phyloP scores from a whole-genome alignment of 2,329 filamentous ascomycete species.

The Hypoxylon sp. region DNA sequence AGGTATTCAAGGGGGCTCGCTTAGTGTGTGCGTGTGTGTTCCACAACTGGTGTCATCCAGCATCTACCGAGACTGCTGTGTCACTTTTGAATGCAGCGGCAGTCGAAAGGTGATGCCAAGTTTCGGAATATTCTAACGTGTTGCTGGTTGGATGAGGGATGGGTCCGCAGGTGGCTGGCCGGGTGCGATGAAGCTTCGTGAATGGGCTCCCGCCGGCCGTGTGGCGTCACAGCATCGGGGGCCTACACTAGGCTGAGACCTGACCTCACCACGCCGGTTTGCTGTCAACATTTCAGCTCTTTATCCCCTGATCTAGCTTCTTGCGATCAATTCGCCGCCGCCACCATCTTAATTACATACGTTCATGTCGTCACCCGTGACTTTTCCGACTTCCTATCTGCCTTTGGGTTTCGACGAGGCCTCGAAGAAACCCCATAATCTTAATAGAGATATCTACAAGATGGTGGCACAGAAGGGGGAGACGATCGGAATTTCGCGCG shows the following conservation, averaged over 20 bases:
- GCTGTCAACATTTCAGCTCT: neutral
- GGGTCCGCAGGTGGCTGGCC: slow-evolving; percentile 3
- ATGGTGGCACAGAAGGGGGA: slow-evolving; percentile 21
- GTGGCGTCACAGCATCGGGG: slow-evolving; percentile 22
- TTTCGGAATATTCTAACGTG: slow-evolving; percentile 8
- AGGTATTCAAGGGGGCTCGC: neutral
- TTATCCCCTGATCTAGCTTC: slow-evolving; percentile 12
- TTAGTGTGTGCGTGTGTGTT: slow-evolving; percentile 13
- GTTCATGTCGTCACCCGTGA: slow-evolving; percentile 31
- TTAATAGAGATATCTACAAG: slow-evolving; percentile 16
- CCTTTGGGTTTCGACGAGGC: slow-evolving; percentile 13
- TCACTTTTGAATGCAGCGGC: slow-evolving; percentile 33
- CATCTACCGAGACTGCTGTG: slow-evolving; percentile 40
- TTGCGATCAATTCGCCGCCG: slow-evolving; percentile 29
- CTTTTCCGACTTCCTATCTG: slow-evolving; percentile 14
- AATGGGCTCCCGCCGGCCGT: slow-evolving; percentile 5
- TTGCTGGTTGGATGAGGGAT: neutral
- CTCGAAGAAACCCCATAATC: slow-evolving; percentile 26
- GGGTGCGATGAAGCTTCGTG: slow-evolving; percentile 5
- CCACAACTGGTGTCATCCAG: slow-evolving; percentile 27
- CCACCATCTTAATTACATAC: slow-evolving; percentile 32
- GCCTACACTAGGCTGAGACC: slow-evolving; percentile 24
- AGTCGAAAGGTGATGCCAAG: slow-evolving; percentile 33
- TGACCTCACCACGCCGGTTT: slow-evolving; percentile 5
- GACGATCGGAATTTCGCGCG: slow-evolving; percentile 14